Evolutionary conservation across 768 basidiomycete species (phyloP).

Genomic region (Asterophora parasitica): DNA sequence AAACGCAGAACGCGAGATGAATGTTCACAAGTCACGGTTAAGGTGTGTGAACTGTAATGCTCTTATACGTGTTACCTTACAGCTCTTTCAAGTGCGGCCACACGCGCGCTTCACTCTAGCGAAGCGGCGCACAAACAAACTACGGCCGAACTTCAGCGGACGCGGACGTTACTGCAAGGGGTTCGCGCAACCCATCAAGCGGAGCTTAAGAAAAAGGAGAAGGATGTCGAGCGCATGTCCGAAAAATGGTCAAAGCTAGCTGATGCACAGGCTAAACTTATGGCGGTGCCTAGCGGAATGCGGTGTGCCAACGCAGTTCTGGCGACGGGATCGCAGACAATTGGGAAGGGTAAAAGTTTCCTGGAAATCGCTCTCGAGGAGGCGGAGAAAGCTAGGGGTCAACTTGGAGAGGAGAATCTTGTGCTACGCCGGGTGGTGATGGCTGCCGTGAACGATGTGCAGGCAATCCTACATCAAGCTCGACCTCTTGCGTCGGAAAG

Average conservation of each 20-base stretch:
- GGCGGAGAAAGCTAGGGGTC: slow-evolving; percentile 60
- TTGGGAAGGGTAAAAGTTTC: slow-evolving; percentile 49
- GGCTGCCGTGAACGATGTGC: slow-evolving; percentile 60
- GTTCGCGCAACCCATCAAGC: slow-evolving; percentile 62
- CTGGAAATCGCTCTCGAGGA: slow-evolving; percentile 68
- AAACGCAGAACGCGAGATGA: slow-evolving; percentile 75
- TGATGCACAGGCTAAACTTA: slow-evolving; percentile 62
- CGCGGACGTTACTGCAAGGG: slow-evolving; percentile 62
- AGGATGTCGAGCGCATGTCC: slow-evolving; percentile 67
- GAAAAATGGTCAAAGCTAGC: slow-evolving; percentile 73
- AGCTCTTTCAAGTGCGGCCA: slow-evolving; percentile 37
- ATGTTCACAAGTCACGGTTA: slow-evolving; percentile 65
- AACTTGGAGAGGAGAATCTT: slow-evolving; percentile 61
- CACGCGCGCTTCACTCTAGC: slow-evolving; percentile 49
- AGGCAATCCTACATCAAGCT: slow-evolving; percentile 47
- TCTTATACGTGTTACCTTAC: not conserved
- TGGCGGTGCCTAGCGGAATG: slow-evolving; percentile 44
- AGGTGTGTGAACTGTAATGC: slow-evolving; percentile 65
- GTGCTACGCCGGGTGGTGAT: slow-evolving; percentile 57
- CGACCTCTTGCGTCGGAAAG: slow-evolving; percentile 34
- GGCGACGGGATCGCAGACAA: slow-evolving; percentile 37
- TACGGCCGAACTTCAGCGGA: slow-evolving; percentile 62
- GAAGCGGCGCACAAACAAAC: slow-evolving; percentile 72
- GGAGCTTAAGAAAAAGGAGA: slow-evolving; percentile 79
- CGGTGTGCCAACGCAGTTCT: slow-evolving; percentile 48